Evolutionary conservation across 768 basidiomycete genomes (phyloP).

Genomic region (Tricholoma hemisulphureum): DNA sequence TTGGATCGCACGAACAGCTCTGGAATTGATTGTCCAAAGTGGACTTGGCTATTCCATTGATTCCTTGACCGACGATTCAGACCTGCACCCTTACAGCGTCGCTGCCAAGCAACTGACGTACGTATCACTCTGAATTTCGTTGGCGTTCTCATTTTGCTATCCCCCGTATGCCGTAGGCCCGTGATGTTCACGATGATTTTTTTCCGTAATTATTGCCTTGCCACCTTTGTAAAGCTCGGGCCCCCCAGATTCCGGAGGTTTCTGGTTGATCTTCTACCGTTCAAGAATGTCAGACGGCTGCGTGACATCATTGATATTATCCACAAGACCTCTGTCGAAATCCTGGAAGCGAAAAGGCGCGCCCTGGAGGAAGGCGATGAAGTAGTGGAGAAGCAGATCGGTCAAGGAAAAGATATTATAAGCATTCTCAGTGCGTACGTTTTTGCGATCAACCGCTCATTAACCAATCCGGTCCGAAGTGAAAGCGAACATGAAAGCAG

Average conservation of each 20-base stretch:
- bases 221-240: conserved; percentile 15
- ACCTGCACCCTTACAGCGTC: conserved; percentile 26
- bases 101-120: conserved; percentile 20
- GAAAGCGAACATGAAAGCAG: conserved; percentile 29
- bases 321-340: conserved; percentile 12
- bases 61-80: conserved; percentile 22
- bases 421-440: conserved; percentile 15
- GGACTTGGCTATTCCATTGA: conserved; percentile 33
- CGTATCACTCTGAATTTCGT: background rate
- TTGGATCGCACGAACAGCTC: conserved; percentile 30
- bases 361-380: conserved; percentile 15
- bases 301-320: conserved; percentile 17
- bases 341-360: conserved; percentile 13
- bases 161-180: conserved; percentile 4
- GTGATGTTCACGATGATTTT: conserved; percentile 1
- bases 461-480: conserved; percentile 16
- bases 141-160: background rate
- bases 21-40: conserved; percentile 31
- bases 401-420: conserved; percentile 17
- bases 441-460: background rate
- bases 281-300: conserved; percentile 7
- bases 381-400: conserved; percentile 6
- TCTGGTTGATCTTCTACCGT: conserved; percentile 13
- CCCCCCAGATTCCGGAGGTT: conserved; percentile 16
- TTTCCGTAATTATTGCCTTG: conserved; percentile 11